These are phyloP conservation scores for Leucocoprinus birnbaumii DNA, from an alignment of 768 basidiomycete species.

Conservation along the genomic window DNA sequence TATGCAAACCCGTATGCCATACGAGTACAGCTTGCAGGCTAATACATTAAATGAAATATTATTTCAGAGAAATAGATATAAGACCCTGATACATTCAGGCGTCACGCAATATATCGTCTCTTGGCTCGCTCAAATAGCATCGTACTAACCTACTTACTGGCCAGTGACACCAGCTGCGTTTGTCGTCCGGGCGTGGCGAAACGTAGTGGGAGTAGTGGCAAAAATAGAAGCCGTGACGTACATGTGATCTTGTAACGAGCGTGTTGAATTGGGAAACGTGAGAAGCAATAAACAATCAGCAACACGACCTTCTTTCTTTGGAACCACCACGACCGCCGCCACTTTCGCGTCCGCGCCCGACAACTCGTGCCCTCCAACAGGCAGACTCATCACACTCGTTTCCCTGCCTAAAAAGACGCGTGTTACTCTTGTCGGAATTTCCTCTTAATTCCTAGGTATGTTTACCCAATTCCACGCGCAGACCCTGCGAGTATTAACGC, in stretches of 20 bases:
- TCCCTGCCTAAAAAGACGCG: not conserved
- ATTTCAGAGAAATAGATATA: too few species aligned
- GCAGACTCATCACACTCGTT: not conserved
- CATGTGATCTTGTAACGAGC: conserved; percentile 11
- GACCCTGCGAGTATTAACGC: not conserved
- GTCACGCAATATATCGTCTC: too few species aligned
- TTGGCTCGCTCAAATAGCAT: too few species aligned
- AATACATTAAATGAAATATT: too few species aligned
- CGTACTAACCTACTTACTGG: too few species aligned
- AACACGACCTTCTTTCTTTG: conserved; percentile 37
- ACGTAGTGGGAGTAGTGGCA: too few species aligned
- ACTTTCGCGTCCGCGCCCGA: conserved; percentile 28
- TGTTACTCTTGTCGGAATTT: conserved; percentile 1
- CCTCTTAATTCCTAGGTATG: conserved; percentile 2
- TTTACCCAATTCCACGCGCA: not conserved
- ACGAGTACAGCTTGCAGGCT: too few species aligned
- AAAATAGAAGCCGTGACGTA: conserved; percentile 1
- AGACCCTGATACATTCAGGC: too few species aligned
- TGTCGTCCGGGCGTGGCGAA: too few species aligned
- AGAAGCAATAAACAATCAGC: conserved; percentile 32
- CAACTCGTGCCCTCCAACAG: conserved; percentile 7
- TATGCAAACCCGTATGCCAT: too few species aligned
- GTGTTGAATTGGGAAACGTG: conserved; percentile 14
- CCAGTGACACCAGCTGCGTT: too few species aligned
- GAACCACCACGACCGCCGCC: conserved; percentile 39